Base-by-base conservation (phyloP, 2,329 filamentous ascomycete genomes). In the Monilinia vaccinii-corymbosi region DNA sequence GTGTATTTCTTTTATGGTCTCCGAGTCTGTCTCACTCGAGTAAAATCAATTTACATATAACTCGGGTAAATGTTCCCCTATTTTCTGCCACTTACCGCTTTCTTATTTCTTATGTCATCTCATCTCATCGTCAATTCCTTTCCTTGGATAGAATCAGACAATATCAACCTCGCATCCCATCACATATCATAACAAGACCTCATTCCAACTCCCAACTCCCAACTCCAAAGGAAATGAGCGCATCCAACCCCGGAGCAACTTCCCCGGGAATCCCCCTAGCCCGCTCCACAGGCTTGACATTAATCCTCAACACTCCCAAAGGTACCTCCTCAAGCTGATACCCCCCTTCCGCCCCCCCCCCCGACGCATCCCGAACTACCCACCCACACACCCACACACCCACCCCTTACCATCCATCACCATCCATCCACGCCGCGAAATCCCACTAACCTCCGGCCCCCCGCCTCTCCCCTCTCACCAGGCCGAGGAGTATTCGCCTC, bases 401-500 rank as follows among this genome's bases (percentile, higher is more conserved):
- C 38, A n/a, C 38, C 16, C 23, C 23, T 28, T 3, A 28, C 14
- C 6, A 16, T 10, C 6, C 23, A 28, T 6, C 16, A 10, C 6
- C 45, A 23, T 16, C 14, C 25, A 25, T 16, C 16, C 21, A 45
- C 9, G 1, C 23, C 21, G 3, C 45, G 4, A 38, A 16, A 21
- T 32, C 48, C 48, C 48, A 38, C 32, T 38, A 47, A 25, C 25
- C 46, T 9, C 6, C 6, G 1, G n/a, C 61, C 28, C 28, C 1
- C 21, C 38, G 3, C 25, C 25, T 28, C 25, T 28, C 25, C 25
- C 25, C 25, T 28, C 25, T 6, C 25, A 28, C 46, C 45, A 82
- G 80, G 81, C 56, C 74, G 81, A 61, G 81, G 79, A 34, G 74
- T 83, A 44, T 81, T 81, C 69, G 77, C 80, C 10, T 71, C 73